Base-by-base conservation (phyloP, 2,329 filamentous ascomycete species). In the Macrophomina pseudophaseolina region DNA sequence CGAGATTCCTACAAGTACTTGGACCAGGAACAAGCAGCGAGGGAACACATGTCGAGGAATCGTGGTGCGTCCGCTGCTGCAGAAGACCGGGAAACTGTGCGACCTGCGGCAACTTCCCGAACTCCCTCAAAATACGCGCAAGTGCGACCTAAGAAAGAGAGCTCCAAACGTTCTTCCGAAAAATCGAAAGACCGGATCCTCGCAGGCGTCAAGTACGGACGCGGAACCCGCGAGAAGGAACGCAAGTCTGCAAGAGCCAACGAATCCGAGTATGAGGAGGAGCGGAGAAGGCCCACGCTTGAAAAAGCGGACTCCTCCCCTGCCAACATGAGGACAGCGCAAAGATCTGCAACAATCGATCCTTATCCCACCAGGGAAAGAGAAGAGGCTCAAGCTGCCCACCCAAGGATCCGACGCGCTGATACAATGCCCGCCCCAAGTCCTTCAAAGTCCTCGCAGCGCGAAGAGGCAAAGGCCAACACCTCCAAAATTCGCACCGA, bases 341-440 rank as follows among this genome's bases (percentile, higher is more conserved):
- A 74, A 58, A 76, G 77, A 66, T 73, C 76, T 3, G 74, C 74
- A 64, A 79, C 72, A 40, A 70, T 72, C 38, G 68, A 68, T 28
- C 67, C 70, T 18, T 71, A 71, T 30, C 23, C 23, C 72, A 74
- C 16, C 63, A 74, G 73, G 28, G 67, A 71, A 32, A 75, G 56
- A 46, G 56, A 60, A 35, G 56, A 60, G 28, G 30, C 40, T 14
- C 23, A 75, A 7, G 72, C 72, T 16, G 74, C 76, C 58, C 76
- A 75, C 64, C 75, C 74, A 4, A 67, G 66, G 42, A 73, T 82
- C 52, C 76, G 72, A 59, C 80, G 81, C 67, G 75, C 80, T 33
- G 76, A 82, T 59, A 83, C 80, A 0, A 81, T 81, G 81, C 81
- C 77, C 3, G 56, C 56, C 11, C 40, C 32, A 3, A 60, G 65